Evolutionary conservation across 768 basidiomycete genomes (phyloP).

Genomic region (Tricholoma matsutake): DNA sequence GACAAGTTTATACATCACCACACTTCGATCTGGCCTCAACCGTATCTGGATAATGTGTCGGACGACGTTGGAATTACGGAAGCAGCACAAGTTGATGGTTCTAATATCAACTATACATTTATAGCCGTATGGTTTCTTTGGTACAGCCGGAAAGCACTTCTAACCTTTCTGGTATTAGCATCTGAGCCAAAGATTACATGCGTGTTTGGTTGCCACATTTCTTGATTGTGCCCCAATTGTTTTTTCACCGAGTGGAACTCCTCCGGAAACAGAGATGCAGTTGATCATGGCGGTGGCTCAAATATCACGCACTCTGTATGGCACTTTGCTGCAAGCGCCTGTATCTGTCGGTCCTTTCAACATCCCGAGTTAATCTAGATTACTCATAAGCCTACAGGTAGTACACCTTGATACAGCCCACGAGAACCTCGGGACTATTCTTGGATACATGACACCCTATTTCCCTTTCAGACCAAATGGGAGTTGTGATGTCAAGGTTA

Average conservation of each 20-base stretch:
- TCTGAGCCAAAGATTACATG: slow-evolving; percentile 71
- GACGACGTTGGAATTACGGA: slow-evolving; percentile 4
- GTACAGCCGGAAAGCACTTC: background rate
- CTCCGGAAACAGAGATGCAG: slow-evolving; percentile 58
- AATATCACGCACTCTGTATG: slow-evolving; percentile 61
- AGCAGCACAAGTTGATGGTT: slow-evolving; percentile 4
- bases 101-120: slow-evolving; percentile 1
- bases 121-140: slow-evolving; percentile 5
- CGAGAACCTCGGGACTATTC: slow-evolving; percentile 53
- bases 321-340: slow-evolving; percentile 44
- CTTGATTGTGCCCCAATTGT: slow-evolving; percentile 84
- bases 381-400: slow-evolving; percentile 15
- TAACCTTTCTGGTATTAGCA: slow-evolving; percentile 37
- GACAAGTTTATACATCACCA: slow-evolving; percentile 30
- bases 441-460: slow-evolving; percentile 76
- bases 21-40: slow-evolving; percentile 8
- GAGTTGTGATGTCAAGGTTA: slow-evolving; percentile 58
- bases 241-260: slow-evolving; percentile 64
- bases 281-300: slow-evolving; percentile 54
- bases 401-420: slow-evolving; percentile 25
- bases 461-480: slow-evolving; percentile 69
- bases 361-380: slow-evolving; percentile 2
- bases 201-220: slow-evolving; percentile 78
- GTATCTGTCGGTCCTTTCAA: slow-evolving; percentile 32
- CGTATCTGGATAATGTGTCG: slow-evolving; percentile 9